phyloP scores from a whole-genome alignment of 2,329 filamentous ascomycete species.

The Decorospora gaudefroyi region DNA sequence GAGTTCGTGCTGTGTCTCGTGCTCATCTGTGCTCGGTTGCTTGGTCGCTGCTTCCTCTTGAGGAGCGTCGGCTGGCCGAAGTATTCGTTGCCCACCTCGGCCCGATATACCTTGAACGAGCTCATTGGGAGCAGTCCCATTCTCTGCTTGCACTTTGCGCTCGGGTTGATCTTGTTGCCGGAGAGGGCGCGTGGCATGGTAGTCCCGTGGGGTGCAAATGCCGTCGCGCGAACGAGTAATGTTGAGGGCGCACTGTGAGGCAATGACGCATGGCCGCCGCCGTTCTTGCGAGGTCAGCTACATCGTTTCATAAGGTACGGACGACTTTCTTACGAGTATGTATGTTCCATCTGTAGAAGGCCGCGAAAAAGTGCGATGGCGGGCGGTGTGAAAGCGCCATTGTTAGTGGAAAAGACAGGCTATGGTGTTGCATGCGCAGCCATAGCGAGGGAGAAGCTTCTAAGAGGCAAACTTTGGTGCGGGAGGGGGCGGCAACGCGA shows the following conservation, averaged over 20 bases:
- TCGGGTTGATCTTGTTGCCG: slow-evolving; percentile 12
- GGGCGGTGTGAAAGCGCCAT: slow-evolving; percentile 32
- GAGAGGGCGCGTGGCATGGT: slow-evolving; percentile 18
- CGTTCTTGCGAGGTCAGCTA: too few species aligned
- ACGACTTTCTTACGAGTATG: slow-evolving; percentile 35
- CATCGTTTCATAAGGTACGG: too few species aligned
- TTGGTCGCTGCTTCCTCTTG: not conserved
- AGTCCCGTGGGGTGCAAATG: slow-evolving; percentile 9
- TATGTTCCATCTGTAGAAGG: slow-evolving; percentile 52
- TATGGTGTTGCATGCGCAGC: not conserved
- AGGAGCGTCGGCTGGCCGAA: slow-evolving; percentile 1
- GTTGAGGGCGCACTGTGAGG: not conserved
- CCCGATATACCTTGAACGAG: not conserved
- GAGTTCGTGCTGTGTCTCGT: not conserved
- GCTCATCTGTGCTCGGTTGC: slow-evolving; percentile 3
- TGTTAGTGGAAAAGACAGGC: not conserved
- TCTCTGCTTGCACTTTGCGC: slow-evolving; percentile 6
- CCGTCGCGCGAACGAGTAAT: not conserved
- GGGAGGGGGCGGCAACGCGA: not conserved
- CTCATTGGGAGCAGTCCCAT: not conserved
- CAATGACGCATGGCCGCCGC: slow-evolving; percentile 6
- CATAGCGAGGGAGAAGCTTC: not conserved
- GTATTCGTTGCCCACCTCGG: not conserved
- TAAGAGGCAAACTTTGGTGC: not conserved
- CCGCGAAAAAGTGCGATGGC: slow-evolving; percentile 49